Evolutionary conservation across 2,329 filamentous ascomycete genomes (phyloP).

Genomic region (Aspergillus felis): DNA sequence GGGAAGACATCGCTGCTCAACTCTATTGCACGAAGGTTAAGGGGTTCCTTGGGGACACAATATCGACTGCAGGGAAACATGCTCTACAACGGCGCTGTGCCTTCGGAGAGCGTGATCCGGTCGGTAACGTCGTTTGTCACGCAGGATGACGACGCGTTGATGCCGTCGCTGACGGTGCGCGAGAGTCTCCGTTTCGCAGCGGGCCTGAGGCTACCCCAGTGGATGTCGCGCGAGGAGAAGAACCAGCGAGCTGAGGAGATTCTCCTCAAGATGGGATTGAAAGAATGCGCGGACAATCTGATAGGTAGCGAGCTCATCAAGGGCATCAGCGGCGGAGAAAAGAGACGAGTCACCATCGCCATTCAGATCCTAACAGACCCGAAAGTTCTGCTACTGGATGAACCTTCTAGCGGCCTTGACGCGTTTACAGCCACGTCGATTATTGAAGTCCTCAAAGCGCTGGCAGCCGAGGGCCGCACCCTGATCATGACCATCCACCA

Average conservation of each 20-base stretch:
- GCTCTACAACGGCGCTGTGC: constrained; percentile 65
- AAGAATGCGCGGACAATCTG: constrained; percentile 72
- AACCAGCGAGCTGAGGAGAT: constrained; percentile 65
- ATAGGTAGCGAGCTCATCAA: constrained; percentile 70
- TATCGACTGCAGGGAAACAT: constrained; percentile 62
- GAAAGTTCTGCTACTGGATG: constrained; percentile 67
- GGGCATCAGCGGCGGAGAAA: constrained; percentile 76
- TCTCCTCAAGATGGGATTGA: constrained; percentile 69
- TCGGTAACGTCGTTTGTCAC: constrained; percentile 74
- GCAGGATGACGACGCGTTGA: constrained; percentile 71
- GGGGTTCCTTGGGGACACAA: constrained; percentile 57
- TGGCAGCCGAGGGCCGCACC: constrained; percentile 70
- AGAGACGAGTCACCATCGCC: constrained; percentile 71
- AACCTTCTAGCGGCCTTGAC: constrained; percentile 72
- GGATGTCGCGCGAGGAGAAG: constrained; percentile 67
- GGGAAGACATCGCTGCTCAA: constrained; percentile 74
- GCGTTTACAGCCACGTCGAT: constrained; percentile 75
- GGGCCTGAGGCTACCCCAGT: constrained; percentile 64
- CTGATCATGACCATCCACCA: constrained; percentile 76
- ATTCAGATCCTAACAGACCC: constrained; percentile 75
- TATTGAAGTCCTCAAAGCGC: constrained; percentile 65
- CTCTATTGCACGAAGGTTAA: constrained; percentile 65
- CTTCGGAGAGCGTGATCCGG: constrained; percentile 64
- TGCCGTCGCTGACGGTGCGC: constrained; percentile 70
- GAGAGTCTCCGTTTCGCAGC: constrained; percentile 71